phyloP scores from a whole-genome alignment of 2,329 filamentous ascomycete genomes.

The Lasiodiplodia hormozganensis region DNA sequence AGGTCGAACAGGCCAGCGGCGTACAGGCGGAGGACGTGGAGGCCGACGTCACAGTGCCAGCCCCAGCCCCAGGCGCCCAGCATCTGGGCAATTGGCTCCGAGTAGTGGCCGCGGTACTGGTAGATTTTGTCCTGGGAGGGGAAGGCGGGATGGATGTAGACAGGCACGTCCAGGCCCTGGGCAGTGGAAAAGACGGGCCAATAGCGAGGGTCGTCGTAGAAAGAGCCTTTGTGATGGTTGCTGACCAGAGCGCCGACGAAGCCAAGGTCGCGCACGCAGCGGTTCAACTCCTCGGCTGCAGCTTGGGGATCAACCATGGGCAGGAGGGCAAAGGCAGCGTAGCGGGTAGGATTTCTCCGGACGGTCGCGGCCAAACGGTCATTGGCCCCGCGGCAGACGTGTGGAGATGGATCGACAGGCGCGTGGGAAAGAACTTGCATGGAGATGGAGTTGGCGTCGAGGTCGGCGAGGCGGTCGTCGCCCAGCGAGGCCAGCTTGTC shows the following conservation, averaged over 20 bases:
- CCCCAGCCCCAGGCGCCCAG: slow-evolving; percentile 55
- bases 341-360: slow-evolving; percentile 40
- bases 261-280: slow-evolving; percentile 51
- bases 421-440: slow-evolving; percentile 28
- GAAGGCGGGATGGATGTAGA: slow-evolving; percentile 45
- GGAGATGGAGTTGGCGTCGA: slow-evolving; percentile 28
- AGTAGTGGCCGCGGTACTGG: slow-evolving; percentile 39
- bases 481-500: slow-evolving; percentile 24
- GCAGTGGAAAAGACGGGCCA: slow-evolving; percentile 41
- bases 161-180: slow-evolving; percentile 42
- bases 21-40: slow-evolving; percentile 53
- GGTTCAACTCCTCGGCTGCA: slow-evolving; percentile 40
- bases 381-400: slow-evolving; percentile 22
- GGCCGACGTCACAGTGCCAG: slow-evolving; percentile 59
- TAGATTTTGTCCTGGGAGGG: slow-evolving; percentile 37
- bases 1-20: slow-evolving; percentile 53
- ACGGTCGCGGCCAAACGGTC: slow-evolving; percentile 25
- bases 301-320: slow-evolving; percentile 44
- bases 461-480: slow-evolving; percentile 27
- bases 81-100: slow-evolving; percentile 40
- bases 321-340: slow-evolving; percentile 51
- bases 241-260: slow-evolving; percentile 67
- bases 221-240: slow-evolving; percentile 42
- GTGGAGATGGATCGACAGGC: slow-evolving; percentile 27
- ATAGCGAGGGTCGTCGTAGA: slow-evolving; percentile 43